Conservation (phyloP, 129 eudicot genomes). For the Flaveria sonorensis region DNA sequence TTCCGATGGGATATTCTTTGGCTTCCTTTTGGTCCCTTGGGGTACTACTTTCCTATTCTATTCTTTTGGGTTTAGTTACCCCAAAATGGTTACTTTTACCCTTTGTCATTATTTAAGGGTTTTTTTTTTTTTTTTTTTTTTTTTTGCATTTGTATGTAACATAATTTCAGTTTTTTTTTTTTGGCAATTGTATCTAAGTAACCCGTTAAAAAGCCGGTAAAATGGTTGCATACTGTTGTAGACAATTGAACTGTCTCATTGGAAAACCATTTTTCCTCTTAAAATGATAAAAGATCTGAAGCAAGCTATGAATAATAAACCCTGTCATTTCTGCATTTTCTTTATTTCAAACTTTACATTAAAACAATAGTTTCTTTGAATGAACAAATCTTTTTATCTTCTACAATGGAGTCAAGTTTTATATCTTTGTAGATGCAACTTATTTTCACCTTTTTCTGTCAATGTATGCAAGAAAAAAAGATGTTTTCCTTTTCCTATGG, state of each 20-base stretch:
- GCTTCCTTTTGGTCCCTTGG: conserved; percentile 84
- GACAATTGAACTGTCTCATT: not conserved
- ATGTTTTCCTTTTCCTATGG: no score
- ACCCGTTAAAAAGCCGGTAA: not conserved
- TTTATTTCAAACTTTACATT: not conserved
- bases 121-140: not conserved
- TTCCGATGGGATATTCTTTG: conserved; percentile 87
- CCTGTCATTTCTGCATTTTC: no score
- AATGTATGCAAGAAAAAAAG: no score
- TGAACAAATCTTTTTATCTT: not conserved
- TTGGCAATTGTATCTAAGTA: not conserved
- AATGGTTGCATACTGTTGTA: not conserved
- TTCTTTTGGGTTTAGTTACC: not conserved
- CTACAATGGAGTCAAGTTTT: not conserved
- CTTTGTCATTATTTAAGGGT: not conserved
- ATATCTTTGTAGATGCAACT: no score
- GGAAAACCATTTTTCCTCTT: not conserved
- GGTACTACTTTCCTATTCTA: conserved; percentile 41
- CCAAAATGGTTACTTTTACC: not conserved
- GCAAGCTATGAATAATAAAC: no score
- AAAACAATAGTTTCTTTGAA: not conserved
- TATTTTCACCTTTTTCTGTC: no score
- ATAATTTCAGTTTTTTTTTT: not conserved
- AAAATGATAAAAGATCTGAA: not conserved
- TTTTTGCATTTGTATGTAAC: not conserved